Conservation (phyloP, 2,329 filamentous ascomycete species). For the Calonectria henricotiae region DNA sequence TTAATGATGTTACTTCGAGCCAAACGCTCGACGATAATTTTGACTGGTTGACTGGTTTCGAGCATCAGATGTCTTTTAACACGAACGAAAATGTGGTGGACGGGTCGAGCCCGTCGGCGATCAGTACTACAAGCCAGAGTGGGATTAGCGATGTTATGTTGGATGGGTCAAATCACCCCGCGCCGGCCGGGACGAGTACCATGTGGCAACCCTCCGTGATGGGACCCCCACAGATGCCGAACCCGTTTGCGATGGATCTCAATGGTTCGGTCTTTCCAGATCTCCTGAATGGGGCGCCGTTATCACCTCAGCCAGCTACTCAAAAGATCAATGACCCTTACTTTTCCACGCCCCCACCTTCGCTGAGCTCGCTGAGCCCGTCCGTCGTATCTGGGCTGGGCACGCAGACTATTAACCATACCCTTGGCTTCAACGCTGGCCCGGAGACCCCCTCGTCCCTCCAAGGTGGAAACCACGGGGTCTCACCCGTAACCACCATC, state of each 20-base stretch:
- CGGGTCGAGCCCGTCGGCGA: slow-evolving; percentile 94
- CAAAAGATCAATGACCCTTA: slow-evolving; percentile 83
- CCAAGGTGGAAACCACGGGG: slow-evolving; percentile 74
- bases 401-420: slow-evolving; percentile 75
- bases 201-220: slow-evolving; percentile 82
- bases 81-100: slow-evolving; percentile 87
- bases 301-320: slow-evolving; percentile 83
- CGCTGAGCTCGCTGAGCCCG: slow-evolving; percentile 82
- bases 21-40: slow-evolving; percentile 83
- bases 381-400: slow-evolving; percentile 78
- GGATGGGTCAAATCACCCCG: slow-evolving; percentile 81
- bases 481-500: slow-evolving; percentile 75
- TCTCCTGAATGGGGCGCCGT: slow-evolving; percentile 78
- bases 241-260: slow-evolving; percentile 83
- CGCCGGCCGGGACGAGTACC: slow-evolving; percentile 68
- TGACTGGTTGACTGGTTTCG: slow-evolving; percentile 87
- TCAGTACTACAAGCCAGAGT: slow-evolving; percentile 94
- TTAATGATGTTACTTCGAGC: slow-evolving; percentile 72
- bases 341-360: slow-evolving; percentile 84
- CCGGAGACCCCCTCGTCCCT: slow-evolving; percentile 83
- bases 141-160: slow-evolving; percentile 93
- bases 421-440: slow-evolving; percentile 75
- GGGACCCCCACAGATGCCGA: slow-evolving; percentile 78
- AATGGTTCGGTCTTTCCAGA: slow-evolving; percentile 84
- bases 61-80: slow-evolving; percentile 81